Evolutionary conservation across 2,329 filamentous ascomycete genomes (phyloP), one percentile per base, ranked within the genome.

Genomic region (Colletotrichum sp.): DNA sequence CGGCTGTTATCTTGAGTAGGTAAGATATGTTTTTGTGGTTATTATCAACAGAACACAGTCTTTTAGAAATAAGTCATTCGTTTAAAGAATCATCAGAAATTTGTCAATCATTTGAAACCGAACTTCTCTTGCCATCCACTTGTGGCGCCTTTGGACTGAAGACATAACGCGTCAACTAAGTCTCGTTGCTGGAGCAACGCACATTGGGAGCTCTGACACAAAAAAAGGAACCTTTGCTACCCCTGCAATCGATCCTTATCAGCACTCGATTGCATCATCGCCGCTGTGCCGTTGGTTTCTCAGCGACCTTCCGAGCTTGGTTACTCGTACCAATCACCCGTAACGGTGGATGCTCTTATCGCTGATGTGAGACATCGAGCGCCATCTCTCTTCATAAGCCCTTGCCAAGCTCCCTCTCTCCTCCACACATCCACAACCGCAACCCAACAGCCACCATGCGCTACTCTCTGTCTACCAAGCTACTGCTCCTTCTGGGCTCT

Each of bases 401-500:
- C 18, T 39, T 18, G 25, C 62, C 18, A 28, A n/a, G 27, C 15
- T 7, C 28, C 27, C 18, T n/a, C 34, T 32, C 36, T 62, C 18
- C 34, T 34, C 67, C 56, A 28, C n/a, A n/a, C 28, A 52, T 34
- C 18, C n/a, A 27, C 30, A 6, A 18, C 52, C 22, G 28, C 66
- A 32, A 18, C 16, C 5, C 15, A 64, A 25, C 58, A 34, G 18
- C 32, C 62, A 27, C 18, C 27, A 76, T 76, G 74, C 74, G 74
- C 32, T 76, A 61, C 58, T 64, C 69, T 7, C 28, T 73, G 15
- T 60, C 74, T 12, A 52, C 70, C 70, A 73, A 74, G 28, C 48
- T 76, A 56, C 48, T 76, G 34, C 30, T 76, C 22, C 48, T 76
- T 9, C 34, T 76, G 58, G 56, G 74, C 74, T 74, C 70, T n/a